A percentile compares a stretch with the other conserved stretches of the same genome.
These are phyloP conservation scores for Prunus yedoensis DNA, from an alignment of 331 rosid species.

Conservation along the genomic window DNA sequence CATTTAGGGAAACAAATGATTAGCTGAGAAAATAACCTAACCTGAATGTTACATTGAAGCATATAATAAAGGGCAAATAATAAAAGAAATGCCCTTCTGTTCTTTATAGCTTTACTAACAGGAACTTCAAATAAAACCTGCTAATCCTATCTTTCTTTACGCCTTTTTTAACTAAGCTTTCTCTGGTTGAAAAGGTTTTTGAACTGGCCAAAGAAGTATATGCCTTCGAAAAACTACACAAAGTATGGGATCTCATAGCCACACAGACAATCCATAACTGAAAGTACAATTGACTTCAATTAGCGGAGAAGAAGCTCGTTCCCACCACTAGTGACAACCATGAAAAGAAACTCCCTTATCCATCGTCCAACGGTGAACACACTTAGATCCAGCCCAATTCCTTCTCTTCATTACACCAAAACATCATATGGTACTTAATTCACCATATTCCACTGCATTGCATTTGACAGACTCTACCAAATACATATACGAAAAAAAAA, in stretches of 20 bases:
- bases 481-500: background rate
- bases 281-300: background rate
- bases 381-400: slow-evolving; percentile 6
- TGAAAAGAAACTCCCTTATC: background rate
- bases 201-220: background rate
- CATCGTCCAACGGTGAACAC: background rate
- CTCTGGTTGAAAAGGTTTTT: background rate
- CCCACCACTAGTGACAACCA: background rate
- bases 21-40: background rate
- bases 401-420: slow-evolving; percentile 1
- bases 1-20: slow-evolving; percentile 24
- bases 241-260: background rate
- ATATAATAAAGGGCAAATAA: background rate
- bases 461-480: background rate
- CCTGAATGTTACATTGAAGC: background rate
- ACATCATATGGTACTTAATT: slow-evolving; percentile 3
- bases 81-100: background rate
- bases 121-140: background rate
- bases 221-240: background rate
- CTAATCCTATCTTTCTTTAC: background rate
- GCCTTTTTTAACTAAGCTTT: background rate
- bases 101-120: background rate
- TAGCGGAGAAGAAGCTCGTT: background rate
- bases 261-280: background rate
- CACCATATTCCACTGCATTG: slow-evolving; percentile 7